A percentile compares a stretch with the other conserved stretches of the same genome.
phyloP scores from a whole-genome alignment of 2,329 filamentous ascomycete genomes.

The Fragosphaeria purpurea region DNA sequence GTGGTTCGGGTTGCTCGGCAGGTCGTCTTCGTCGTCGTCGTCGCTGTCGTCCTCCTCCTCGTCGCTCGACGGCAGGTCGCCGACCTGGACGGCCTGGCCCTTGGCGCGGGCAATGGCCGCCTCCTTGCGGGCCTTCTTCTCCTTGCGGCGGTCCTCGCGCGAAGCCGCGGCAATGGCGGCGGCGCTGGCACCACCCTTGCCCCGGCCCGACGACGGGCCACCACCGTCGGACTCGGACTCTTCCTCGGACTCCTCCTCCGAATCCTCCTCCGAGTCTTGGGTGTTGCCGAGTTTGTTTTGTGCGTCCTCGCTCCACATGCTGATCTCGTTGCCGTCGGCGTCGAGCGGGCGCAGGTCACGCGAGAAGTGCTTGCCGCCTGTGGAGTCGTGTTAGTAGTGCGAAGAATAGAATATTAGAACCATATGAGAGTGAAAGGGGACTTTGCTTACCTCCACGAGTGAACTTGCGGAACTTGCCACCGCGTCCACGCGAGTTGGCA shows the following conservation, averaged over 20 bases:
- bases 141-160: conserved; percentile 85
- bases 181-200: conserved; percentile 28
- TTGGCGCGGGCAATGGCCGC: conserved; percentile 54
- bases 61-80: conserved; percentile 72
- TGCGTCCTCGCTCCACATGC: conserved; percentile 69
- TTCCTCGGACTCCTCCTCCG: conserved; percentile 42
- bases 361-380: conserved; percentile 93
- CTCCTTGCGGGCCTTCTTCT: conserved; percentile 65
- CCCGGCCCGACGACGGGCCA: conserved; percentile 39
- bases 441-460: conserved; percentile 68
- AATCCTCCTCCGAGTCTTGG: conserved; percentile 36
- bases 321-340: conserved; percentile 75
- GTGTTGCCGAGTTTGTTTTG: conserved; percentile 25
- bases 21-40: conserved; percentile 41
- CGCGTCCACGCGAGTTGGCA: conserved; percentile 60
- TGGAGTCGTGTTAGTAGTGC: not conserved
- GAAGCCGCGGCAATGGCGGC: conserved; percentile 35
- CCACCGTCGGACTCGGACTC: conserved; percentile 37
- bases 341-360: conserved; percentile 82
- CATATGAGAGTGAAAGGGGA: not conserved
- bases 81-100: conserved; percentile 62
- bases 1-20: conserved; percentile 90
- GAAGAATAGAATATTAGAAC: not conserved
- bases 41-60: conserved; percentile 45
- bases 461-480: conserved; percentile 90